Evolutionary conservation across 2,329 filamentous ascomycete genomes (phyloP).

Genomic region (Aspergillus sclerotialis): DNA sequence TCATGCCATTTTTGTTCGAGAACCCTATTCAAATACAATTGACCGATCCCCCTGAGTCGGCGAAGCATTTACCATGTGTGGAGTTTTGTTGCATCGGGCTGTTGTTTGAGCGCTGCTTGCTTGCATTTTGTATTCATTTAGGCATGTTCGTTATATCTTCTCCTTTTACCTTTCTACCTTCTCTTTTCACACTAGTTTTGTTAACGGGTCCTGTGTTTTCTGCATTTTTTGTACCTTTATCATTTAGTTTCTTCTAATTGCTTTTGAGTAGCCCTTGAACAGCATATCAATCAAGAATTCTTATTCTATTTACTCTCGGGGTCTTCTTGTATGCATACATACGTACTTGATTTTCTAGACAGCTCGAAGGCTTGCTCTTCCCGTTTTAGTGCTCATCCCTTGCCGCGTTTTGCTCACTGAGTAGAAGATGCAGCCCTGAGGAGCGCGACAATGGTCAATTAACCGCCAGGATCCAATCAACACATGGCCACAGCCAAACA

Average conservation of each 20-base stretch:
- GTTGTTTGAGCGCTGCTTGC: neutral
- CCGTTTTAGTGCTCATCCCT: no score
- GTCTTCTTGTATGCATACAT: no score
- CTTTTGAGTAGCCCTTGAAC: no score
- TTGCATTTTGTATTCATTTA: constrained; percentile 1
- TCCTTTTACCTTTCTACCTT: constrained; percentile 3
- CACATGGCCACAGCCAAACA: no score
- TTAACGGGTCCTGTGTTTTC: neutral
- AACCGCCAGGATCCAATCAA: no score
- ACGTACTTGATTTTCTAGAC: no score
- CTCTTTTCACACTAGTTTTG: constrained; percentile 10
- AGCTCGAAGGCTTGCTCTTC: no score
- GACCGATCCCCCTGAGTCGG: neutral
- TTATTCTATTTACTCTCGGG: constrained; percentile 2
- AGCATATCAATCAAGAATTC: no score
- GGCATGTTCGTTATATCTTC: constrained; percentile 1
- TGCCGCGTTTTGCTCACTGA: no score
- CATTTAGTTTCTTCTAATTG: constrained; percentile 3
- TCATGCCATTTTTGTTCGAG: no score
- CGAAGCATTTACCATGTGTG: constrained; percentile 2
- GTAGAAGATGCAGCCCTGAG: no score
- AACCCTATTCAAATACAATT: neutral
- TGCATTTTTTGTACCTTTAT: constrained; percentile 10
- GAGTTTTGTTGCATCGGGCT: constrained; percentile 1
- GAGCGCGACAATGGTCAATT: no score